phyloP scores from a whole-genome alignment of 2,329 filamentous ascomycete species.

The Colletotrichum lini region DNA sequence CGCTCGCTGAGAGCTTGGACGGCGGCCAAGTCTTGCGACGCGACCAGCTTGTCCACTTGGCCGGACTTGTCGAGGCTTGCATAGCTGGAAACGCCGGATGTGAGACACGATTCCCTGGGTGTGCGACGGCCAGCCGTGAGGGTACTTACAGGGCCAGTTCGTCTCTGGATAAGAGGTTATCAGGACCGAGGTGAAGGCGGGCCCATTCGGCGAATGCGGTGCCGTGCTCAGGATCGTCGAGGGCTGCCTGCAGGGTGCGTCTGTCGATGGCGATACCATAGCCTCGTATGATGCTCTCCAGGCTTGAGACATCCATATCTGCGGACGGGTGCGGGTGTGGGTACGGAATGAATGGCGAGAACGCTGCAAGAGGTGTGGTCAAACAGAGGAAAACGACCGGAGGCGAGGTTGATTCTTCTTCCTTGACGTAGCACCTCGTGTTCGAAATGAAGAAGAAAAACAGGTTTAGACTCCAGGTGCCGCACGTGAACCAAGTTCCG shows the following conservation, averaged over 20 bases:
- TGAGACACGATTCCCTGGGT: slow-evolving; percentile 6
- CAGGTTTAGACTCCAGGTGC: background rate
- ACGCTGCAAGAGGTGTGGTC: background rate
- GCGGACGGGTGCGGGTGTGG: background rate
- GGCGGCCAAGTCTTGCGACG: slow-evolving; percentile 60
- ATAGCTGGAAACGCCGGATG: slow-evolving; percentile 58
- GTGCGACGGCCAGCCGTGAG: background rate
- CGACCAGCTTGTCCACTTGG: slow-evolving; percentile 61
- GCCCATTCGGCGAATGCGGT: slow-evolving; percentile 63
- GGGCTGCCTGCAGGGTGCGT: slow-evolving; percentile 52
- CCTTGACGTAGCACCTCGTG: background rate
- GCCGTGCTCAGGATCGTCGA: slow-evolving; percentile 54
- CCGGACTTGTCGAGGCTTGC: slow-evolving; percentile 63
- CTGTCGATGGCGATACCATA: slow-evolving; percentile 54
- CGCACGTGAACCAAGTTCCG: slow-evolving; percentile 30
- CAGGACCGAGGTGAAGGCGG: slow-evolving; percentile 60
- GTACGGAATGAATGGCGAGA: background rate
- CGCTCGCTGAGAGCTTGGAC: slow-evolving; percentile 69
- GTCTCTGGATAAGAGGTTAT: slow-evolving; percentile 68
- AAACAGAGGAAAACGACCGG: background rate
- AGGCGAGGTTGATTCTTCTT: background rate
- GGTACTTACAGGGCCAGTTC: slow-evolving; percentile 66
- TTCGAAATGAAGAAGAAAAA: background rate
- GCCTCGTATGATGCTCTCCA: slow-evolving; percentile 48
- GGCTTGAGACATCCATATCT: slow-evolving; percentile 29